Percentiles rank a stretch among this genome's conserved stretches.
Conservation (phyloP, 2,329 filamentous ascomycete genomes). For the Didymella pomorum region DNA sequence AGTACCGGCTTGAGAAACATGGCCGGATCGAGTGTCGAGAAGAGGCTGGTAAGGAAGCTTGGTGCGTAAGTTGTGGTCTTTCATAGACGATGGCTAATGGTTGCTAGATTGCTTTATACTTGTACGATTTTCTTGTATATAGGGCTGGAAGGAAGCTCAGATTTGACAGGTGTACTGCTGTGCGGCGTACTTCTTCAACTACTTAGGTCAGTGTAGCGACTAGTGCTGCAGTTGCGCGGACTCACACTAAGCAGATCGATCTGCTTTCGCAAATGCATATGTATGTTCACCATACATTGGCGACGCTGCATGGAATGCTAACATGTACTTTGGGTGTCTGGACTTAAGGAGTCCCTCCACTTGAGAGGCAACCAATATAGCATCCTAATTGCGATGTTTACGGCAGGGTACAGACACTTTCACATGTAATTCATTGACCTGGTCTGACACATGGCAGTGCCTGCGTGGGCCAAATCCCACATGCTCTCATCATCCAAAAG, state of each 20-base stretch:
- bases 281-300: constrained; percentile 12
- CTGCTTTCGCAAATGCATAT: constrained; percentile 44
- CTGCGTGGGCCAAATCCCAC: constrained; percentile 42
- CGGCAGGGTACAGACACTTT: constrained; percentile 29
- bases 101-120: constrained; percentile 39
- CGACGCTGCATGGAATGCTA: background rate
- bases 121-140: constrained; percentile 9
- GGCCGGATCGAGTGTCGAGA: constrained; percentile 26
- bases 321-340: constrained; percentile 28
- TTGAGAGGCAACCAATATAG: constrained; percentile 42
- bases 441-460: constrained; percentile 19
- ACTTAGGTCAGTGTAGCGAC: constrained; percentile 29
- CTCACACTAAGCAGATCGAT: constrained; percentile 24
- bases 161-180: constrained; percentile 38
- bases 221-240: background rate
- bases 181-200: constrained; percentile 46
- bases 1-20: constrained; percentile 8
- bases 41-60: constrained; percentile 39
- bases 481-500: constrained; percentile 41
- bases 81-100: constrained; percentile 3
- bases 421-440: too few species aligned
- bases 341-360: constrained; percentile 36
- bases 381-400: constrained; percentile 41
- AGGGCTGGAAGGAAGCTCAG: constrained; percentile 1
- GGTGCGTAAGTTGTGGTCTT: constrained; percentile 15